Base-by-base conservation (phyloP, 139 green algal species). In the Chlorella ohadii region DNA sequence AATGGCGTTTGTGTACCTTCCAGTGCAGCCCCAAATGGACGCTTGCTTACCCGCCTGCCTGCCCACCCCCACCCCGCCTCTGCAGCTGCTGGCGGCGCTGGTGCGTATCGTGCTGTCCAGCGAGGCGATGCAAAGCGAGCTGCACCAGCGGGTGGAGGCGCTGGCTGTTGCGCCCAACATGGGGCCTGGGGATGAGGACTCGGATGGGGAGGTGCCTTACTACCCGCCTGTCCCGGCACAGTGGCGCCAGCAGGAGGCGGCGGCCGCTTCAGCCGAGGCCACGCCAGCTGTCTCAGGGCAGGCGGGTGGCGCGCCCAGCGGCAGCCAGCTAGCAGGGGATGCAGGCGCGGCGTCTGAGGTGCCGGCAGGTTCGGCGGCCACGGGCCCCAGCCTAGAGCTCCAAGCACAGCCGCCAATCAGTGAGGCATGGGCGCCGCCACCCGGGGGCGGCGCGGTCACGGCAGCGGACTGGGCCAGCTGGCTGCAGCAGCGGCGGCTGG, bases 61-160 rank as follows among this genome's bases (percentile, higher is more conserved):
- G 16, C 67, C 67, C 13, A n/a, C n/a, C 31, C 6, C 67, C 33
- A 73, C 33, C 27, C 38, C 47, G 44, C 44, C 44, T 51, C 0
- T 71, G 64, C 79, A 84, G 79, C 59, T 97, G 63, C 90, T 98
- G 80, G 72, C 66, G 2, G 87, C 73, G 31, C 90, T 97, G 44
- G 41, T 91, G 23, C 82, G 91, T 22, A 70, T 95, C 34, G 92
- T 89, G 17, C 84, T 97, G n/a, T 74, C 78, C 5, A 89, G 83
- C 1, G 92, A 97, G 36, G 68, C 86, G 4, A 71, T 96, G 17
- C 86, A 92, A 0, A 87, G 91, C 4, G 84, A 95, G 70, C 78
- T 94, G 17, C 84, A 78, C 25, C 67, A 44, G 59, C 88, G 91
- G 65, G 33, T 95, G 33, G 93, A 96, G 16, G 65, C 85, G 73